Conservation (phyloP, 2,329 filamentous ascomycete species). For the Didymella sp. region DNA sequence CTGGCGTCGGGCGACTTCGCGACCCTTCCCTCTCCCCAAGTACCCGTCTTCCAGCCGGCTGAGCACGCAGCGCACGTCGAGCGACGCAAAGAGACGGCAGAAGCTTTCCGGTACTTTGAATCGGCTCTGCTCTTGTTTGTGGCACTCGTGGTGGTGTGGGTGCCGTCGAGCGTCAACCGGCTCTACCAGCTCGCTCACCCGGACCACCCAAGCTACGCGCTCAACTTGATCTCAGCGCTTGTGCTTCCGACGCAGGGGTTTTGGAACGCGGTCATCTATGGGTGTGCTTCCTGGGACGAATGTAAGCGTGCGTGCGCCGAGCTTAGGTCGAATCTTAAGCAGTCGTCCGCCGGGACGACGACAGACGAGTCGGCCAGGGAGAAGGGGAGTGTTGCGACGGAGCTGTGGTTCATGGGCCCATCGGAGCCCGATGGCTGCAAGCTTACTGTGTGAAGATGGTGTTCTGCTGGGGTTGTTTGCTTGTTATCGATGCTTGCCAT, state of each 20-base stretch:
- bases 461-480: background rate
- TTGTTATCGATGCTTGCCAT: background rate
- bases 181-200: constrained; percentile 72
- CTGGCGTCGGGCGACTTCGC: constrained; percentile 3
- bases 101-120: constrained; percentile 73
- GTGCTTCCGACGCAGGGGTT: constrained; percentile 84
- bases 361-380: constrained; percentile 18
- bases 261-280: constrained; percentile 83
- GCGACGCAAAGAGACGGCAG: constrained; percentile 50
- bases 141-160: constrained; percentile 75
- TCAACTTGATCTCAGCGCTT: constrained; percentile 74
- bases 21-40: background rate
- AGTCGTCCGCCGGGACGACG: background rate
- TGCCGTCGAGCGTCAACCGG: constrained; percentile 69
- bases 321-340: constrained; percentile 16
- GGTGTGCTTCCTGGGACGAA: constrained; percentile 47
- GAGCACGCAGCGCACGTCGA: background rate
- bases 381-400: constrained; percentile 11
- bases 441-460: background rate
- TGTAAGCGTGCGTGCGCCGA: constrained; percentile 31
- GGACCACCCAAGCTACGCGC: constrained; percentile 55
- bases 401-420: constrained; percentile 17
- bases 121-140: constrained; percentile 75
- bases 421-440: constrained; percentile 2
- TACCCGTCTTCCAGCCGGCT: background rate